A percentile compares a stretch with the other conserved stretches of the same genome.
These are phyloP conservation scores for Trichoderma erinaceum DNA, from an alignment of 495 filamentous ascomycete species.

Conservation along the genomic window DNA sequence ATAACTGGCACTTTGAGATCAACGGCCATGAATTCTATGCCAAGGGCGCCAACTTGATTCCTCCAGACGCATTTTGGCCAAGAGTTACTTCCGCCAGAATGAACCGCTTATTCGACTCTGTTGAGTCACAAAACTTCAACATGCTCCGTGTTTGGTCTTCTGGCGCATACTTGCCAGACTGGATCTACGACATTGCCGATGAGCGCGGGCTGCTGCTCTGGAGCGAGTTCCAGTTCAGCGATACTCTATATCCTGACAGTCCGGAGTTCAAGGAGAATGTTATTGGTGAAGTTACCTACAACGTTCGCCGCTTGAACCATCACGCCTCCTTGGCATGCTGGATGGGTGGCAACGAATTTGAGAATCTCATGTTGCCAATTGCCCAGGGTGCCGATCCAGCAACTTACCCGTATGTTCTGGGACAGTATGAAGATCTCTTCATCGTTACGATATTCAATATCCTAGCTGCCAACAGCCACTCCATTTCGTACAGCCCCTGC, in stretches of 20 bases:
- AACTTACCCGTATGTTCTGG: slow-evolving; percentile 34
- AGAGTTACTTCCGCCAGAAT: slow-evolving; percentile 51
- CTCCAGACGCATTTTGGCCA: slow-evolving; percentile 62
- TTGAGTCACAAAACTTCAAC: slow-evolving; percentile 56
- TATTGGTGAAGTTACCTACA: slow-evolving; percentile 53
- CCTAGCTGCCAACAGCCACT: slow-evolving; percentile 57
- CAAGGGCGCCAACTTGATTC: slow-evolving; percentile 62
- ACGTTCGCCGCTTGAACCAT: slow-evolving; percentile 60
- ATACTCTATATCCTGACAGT: slow-evolving; percentile 56
- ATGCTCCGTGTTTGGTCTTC: slow-evolving; percentile 65
- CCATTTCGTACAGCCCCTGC: slow-evolving; percentile 61
- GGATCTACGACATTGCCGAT: slow-evolving; percentile 63
- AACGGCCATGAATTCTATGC: slow-evolving; percentile 65
- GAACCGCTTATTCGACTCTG: slow-evolving; percentile 50
- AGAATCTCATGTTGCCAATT: slow-evolving; percentile 47
- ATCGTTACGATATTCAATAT: slow-evolving; percentile 54
- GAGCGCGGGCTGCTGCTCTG: slow-evolving; percentile 59
- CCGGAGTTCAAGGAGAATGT: slow-evolving; percentile 53
- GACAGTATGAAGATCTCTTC: slow-evolving; percentile 59
- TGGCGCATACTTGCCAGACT: slow-evolving; percentile 59
- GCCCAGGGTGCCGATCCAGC: slow-evolving; percentile 43
- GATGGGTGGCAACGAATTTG: slow-evolving; percentile 63
- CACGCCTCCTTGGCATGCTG: slow-evolving; percentile 61
- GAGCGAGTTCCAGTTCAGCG: slow-evolving; percentile 63
- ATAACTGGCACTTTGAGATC: slow-evolving; percentile 64